Evolutionary conservation across 2,329 filamentous ascomycete species (phyloP).

Genomic region (Leptosphaerulina australis): DNA sequence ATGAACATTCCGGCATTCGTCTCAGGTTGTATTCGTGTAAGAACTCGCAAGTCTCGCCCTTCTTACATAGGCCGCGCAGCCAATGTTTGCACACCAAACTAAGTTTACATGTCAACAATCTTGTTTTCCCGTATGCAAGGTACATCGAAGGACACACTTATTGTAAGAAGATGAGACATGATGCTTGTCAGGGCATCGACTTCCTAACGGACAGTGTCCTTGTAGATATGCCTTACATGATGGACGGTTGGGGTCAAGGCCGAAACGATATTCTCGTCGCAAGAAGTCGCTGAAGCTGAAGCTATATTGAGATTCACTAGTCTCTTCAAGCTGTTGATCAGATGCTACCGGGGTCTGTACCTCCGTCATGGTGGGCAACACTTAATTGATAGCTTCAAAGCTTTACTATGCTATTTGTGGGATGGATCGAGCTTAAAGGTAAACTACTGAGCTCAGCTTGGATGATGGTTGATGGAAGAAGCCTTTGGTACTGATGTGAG

Average conservation of each 20-base stretch:
- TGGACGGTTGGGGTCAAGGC: conserved; percentile 71
- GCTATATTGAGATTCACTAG: conserved; percentile 57
- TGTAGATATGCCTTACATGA: conserved; percentile 85
- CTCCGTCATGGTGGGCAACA: conserved; percentile 33
- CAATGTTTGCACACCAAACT: conserved; percentile 97
- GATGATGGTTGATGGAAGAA: neutral
- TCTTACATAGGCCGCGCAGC: conserved; percentile 96
- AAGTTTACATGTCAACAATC: conserved; percentile 14
- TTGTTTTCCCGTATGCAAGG: neutral
- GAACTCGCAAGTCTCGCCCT: conserved; percentile 96
- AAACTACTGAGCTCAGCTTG: neutral
- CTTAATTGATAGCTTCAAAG: neutral
- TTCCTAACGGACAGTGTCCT: conserved; percentile 85
- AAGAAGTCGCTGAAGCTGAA: conserved; percentile 90
- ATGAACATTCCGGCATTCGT: conserved; percentile 98
- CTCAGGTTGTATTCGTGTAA: conserved; percentile 98
- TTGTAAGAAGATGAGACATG: conserved; percentile 66
- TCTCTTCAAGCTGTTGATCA: conserved; percentile 39
- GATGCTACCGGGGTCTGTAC: conserved; percentile 33
- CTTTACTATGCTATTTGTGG: neutral
- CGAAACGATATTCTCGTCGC: conserved; percentile 80
- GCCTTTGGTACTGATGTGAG: neutral
- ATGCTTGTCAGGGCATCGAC: conserved; percentile 85
- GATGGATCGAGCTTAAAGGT: neutral
- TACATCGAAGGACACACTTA: conserved; percentile 52